Evolutionary conservation across 805 yeast species (phyloP).

Genomic region (Ogataea naganishii): DNA sequence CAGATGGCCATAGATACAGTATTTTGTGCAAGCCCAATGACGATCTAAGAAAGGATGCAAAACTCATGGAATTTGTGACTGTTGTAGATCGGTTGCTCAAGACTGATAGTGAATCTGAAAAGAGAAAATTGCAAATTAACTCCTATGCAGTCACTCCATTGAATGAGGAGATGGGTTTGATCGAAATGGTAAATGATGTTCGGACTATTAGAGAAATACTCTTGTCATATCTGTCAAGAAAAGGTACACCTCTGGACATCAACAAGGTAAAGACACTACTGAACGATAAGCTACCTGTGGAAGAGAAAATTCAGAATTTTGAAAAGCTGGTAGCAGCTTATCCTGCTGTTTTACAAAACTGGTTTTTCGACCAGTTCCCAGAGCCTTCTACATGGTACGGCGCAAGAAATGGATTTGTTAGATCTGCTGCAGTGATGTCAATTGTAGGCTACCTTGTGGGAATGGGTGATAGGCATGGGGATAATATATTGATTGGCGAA

Average conservation of each 20-base stretch:
- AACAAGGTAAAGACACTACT: constrained; percentile 16
- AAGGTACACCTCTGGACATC: constrained; percentile 19
- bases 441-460: constrained; percentile 93
- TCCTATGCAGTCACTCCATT: constrained; percentile 87
- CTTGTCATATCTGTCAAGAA: constrained; percentile 16
- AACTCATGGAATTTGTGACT: constrained; percentile 85
- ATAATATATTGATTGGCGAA: constrained; percentile 70
- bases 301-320: constrained; percentile 29
- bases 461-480: constrained; percentile 94
- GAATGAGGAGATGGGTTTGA: constrained; percentile 79
- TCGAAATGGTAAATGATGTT: constrained; percentile 81
- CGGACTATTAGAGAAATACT: constrained; percentile 62
- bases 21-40: constrained; percentile 80
- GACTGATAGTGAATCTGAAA: constrained; percentile 62
- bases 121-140: constrained; percentile 59
- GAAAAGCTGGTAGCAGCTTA: constrained; percentile 23
- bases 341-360: constrained; percentile 70
- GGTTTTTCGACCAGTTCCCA: constrained; percentile 86
- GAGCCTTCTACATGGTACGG: constrained; percentile 85
- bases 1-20: constrained; percentile 66
- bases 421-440: constrained; percentile 93
- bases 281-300: constrained; percentile 14
- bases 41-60: constrained; percentile 92
- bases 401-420: constrained; percentile 63
- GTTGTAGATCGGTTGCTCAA: constrained; percentile 70